A percentile compares a stretch with the other conserved stretches of the same genome.
Conservation (phyloP, 2,329 filamentous ascomycete species). For the Aspergillus pseudoglaucus region DNA sequence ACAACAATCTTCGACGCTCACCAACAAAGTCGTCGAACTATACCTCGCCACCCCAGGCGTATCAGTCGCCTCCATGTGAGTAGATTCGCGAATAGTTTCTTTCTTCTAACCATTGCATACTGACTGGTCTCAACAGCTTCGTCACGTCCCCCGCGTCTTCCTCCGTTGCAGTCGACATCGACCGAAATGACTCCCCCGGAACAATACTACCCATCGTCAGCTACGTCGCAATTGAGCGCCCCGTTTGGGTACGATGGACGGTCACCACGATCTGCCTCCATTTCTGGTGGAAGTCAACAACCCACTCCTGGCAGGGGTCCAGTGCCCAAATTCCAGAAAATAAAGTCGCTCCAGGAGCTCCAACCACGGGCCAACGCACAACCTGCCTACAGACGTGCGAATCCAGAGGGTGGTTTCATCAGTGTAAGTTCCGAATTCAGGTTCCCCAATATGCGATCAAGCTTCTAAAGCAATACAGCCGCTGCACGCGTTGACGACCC, state of each 20-base stretch:
- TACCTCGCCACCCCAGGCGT: slow-evolving; percentile 51
- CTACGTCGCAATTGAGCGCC: slow-evolving; percentile 64
- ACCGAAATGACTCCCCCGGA: slow-evolving; percentile 59
- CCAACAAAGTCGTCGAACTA: slow-evolving; percentile 62
- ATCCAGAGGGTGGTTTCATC: slow-evolving; percentile 95
- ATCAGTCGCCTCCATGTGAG: slow-evolving; percentile 53
- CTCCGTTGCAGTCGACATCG: slow-evolving; percentile 58
- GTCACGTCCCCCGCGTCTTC: slow-evolving; percentile 58
- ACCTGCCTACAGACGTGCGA: slow-evolving; percentile 84
- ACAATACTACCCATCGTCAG: slow-evolving; percentile 65
- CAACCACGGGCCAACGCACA: slow-evolving; percentile 78
- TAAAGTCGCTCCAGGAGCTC: slow-evolving; percentile 66
- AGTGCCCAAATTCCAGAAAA: slow-evolving; percentile 81
- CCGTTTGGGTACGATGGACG: slow-evolving; percentile 51
- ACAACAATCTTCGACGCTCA: slow-evolving; percentile 61
- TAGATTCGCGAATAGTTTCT: background rate
- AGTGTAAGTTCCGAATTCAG: slow-evolving; percentile 60
- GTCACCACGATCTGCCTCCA: slow-evolving; percentile 41
- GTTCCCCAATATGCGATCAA: background rate
- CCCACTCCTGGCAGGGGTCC: slow-evolving; percentile 50
- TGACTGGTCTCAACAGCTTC: slow-evolving; percentile 29
- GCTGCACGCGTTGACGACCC: slow-evolving; percentile 87
- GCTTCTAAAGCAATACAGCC: slow-evolving; percentile 52
- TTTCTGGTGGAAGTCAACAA: slow-evolving; percentile 44
- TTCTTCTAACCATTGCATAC: slow-evolving; percentile 8